Conservation (phyloP, 176 grass and related monocot genomes). For the Neostapfia colusana region DNA sequence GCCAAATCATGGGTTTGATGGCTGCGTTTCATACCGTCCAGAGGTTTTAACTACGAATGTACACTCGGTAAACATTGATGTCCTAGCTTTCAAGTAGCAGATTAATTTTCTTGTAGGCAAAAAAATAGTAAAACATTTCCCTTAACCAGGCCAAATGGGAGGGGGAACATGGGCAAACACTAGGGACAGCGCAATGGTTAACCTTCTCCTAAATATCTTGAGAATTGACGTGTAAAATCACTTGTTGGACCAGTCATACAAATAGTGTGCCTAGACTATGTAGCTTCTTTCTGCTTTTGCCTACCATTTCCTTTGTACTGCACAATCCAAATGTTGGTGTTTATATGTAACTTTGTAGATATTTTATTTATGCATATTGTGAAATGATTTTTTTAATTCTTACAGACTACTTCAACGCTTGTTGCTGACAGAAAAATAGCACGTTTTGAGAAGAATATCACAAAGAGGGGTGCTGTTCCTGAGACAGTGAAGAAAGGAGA, state of each 20-base stretch:
- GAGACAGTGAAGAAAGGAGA: constrained; percentile 75
- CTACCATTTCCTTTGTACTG: constrained; percentile 22
- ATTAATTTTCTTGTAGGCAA: not conserved
- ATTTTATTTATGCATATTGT: not conserved
- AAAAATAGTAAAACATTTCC: not conserved
- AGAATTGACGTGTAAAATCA: not conserved
- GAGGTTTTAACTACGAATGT: not conserved
- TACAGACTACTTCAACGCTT: constrained; percentile 81
- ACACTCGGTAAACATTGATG: not conserved
- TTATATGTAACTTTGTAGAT: not conserved
- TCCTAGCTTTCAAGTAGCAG: not conserved
- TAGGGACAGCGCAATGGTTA: not conserved
- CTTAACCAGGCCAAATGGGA: not conserved
- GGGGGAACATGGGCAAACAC: not conserved
- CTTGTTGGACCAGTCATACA: not conserved
- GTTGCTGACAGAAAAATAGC: constrained; percentile 66
- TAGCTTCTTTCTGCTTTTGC: not conserved
- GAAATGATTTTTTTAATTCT: constrained; percentile 13
- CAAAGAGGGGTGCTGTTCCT: constrained; percentile 76
- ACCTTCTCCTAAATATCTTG: too few species aligned
- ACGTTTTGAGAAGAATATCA: constrained; percentile 81
- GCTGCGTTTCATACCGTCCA: not conserved
- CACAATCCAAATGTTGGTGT: not conserved
- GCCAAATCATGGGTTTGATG: not conserved
- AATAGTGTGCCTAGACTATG: not conserved